Evolutionary conservation across 352 stramenopile species (phyloP), one percentile per base, ranked within the genome.

Genomic region (Blastocystis sp.): DNA sequence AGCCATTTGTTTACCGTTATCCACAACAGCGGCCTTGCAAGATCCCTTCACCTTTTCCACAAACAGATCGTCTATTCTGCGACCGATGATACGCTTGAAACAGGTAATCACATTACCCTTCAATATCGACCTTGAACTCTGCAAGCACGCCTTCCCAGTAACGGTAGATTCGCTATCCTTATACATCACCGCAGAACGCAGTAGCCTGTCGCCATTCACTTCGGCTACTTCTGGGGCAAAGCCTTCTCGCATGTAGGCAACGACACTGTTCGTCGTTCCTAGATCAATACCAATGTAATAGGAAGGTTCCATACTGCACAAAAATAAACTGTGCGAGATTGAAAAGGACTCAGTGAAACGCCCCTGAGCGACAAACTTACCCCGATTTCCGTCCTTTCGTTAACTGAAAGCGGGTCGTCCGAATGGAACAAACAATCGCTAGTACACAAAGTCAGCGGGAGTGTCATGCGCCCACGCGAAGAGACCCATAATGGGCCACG

Each of bases 51-150:
- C 61, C 28, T 70, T 34, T 19, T 66, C 52, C 9, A 69, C 28
- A 84, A 48, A 63, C 28, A 24, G 21, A 62, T 45, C 38, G 38
- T 84, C 52, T 11, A 59, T 69, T 9, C 48, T 54, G 43, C 34
- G 38, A 45, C 74, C 74, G 24, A 84, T 34, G 40, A 84, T 57
- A 84, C 74, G 74, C 17, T 84, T 84, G 38, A 21, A 42, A 28
- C 69, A 69, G 24, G 48, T 68, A 38, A 70, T 57, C 24, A 69
- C 60, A 57, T 60, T 70, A 0, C 74, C 74, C 3, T 69, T 69
- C 0, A 21, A 11, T 1, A 84, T 68, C 11, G 68, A 1, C 48
- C 0, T 57, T 7, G 14, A 19, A 21, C 34, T 54, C 11, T 21
- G 3, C 66, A 45, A 38, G 0, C 24, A 54, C 19, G 21, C 14